Evolutionary conservation across 257 asterid genomes (phyloP).

Genomic region (Fraxinus anomala): DNA sequence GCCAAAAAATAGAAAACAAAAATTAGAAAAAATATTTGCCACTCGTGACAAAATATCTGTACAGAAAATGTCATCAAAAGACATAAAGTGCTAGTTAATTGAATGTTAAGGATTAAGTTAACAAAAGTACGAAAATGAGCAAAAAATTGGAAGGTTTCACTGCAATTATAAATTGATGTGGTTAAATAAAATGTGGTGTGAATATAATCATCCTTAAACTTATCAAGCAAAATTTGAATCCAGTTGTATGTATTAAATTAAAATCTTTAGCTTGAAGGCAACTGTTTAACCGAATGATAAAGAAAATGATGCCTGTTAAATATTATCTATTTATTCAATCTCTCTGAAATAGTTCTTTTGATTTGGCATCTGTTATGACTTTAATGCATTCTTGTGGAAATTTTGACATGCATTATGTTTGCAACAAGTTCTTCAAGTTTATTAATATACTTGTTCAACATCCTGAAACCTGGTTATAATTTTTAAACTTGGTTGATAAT

Average conservation of each 20-base stretch:
- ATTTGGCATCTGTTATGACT: background rate
- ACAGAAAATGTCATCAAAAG: too few relatives aligned
- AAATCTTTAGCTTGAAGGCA: slow-evolving; percentile 14
- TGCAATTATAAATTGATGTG: too few relatives aligned
- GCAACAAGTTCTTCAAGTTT: slow-evolving; percentile 14
- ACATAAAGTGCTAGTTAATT: too few relatives aligned
- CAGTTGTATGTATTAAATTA: too few relatives aligned
- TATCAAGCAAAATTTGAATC: background rate
- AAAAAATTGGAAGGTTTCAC: too few relatives aligned
- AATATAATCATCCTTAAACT: too few relatives aligned
- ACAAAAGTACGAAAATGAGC: too few relatives aligned
- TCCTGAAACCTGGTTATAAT: background rate
- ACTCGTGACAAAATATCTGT: too few relatives aligned
- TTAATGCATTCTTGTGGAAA: background rate
- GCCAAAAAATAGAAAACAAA: too few relatives aligned
- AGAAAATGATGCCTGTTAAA: slow-evolving; percentile 3
- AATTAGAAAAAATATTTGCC: too few relatives aligned
- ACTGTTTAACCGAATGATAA: slow-evolving; percentile 10
- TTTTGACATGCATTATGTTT: slow-evolving; percentile 10
- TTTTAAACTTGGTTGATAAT: slow-evolving; percentile 10
- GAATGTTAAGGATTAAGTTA: too few relatives aligned
- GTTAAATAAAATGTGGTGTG: too few relatives aligned
- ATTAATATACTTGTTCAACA: background rate
- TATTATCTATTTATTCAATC: slow-evolving; percentile 11
- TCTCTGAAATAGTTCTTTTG: background rate